phyloP scores from a whole-genome alignment of 345 rosid species.

The Eutrema heterophyllum region DNA sequence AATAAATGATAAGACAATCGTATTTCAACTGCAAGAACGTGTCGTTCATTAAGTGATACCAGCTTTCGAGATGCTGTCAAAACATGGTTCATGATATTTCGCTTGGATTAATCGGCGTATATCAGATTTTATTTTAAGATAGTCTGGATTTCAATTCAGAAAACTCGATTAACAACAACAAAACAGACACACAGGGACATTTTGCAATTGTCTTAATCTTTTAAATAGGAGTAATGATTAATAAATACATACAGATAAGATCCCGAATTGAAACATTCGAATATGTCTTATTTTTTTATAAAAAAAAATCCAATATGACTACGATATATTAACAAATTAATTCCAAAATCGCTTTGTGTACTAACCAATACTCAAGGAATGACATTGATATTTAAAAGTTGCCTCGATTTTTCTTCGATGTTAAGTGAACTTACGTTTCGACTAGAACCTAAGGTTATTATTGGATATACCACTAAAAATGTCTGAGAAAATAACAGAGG shows the following conservation, averaged over 20 bases:
- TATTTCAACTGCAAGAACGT: not conserved
- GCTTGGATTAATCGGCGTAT: not conserved
- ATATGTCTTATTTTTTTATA: not conserved
- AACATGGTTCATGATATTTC: not conserved
- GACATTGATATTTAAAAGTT: not conserved
- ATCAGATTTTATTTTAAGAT: not conserved
- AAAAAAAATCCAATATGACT: no score
- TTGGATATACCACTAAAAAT: not conserved
- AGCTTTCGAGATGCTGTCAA: not conserved
- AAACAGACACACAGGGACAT: not conserved
- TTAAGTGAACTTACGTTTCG: not conserved
- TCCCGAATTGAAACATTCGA: not conserved
- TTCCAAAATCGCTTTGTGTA: not conserved
- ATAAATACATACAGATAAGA: not conserved
- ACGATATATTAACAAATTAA: not conserved
- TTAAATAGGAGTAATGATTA: no score
- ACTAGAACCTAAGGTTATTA: not conserved
- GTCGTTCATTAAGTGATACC: not conserved
- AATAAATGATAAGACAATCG: not conserved
- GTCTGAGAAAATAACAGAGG: no score
- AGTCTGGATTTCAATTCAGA: not conserved
- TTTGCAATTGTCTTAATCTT: not conserved
- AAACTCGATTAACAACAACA: not conserved
- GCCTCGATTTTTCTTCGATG: not conserved
- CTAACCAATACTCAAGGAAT: not conserved